A percentile compares a stretch with the other conserved stretches of the same genome.
phyloP scores from a whole-genome alignment of 2,329 filamentous ascomycete species.

The Penicillium janthinellum region DNA sequence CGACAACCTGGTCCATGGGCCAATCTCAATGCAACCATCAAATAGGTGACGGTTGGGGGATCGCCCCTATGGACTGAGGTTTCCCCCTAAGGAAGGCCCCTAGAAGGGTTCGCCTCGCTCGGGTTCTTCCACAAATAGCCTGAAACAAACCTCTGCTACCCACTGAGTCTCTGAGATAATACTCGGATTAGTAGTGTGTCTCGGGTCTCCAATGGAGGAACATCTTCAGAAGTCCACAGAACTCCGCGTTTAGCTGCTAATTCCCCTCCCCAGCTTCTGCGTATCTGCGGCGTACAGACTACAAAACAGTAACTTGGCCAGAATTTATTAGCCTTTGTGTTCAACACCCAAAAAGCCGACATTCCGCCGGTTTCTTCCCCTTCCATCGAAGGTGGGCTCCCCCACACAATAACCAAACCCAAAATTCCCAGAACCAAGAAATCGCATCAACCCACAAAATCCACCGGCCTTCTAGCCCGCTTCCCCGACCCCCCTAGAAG shows the following conservation, averaged over 20 bases:
- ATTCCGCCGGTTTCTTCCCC: background rate
- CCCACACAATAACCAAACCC: background rate
- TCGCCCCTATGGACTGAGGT: constrained; percentile 5
- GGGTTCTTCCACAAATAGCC: background rate
- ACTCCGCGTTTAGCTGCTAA: too few species aligned
- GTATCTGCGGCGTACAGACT: too few species aligned
- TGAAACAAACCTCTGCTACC: background rate
- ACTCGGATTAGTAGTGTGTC: too few species aligned
- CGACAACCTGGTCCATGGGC: constrained; percentile 17
- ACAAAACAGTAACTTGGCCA: too few species aligned
- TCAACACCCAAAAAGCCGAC: background rate
- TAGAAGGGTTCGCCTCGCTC: background rate
- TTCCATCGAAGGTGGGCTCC: background rate
- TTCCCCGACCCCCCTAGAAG: constrained; percentile 8
- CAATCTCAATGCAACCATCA: background rate
- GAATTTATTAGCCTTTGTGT: too few species aligned
- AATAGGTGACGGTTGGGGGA: background rate
- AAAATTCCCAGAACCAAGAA: background rate
- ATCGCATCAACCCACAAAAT: too few species aligned
- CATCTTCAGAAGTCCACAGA: too few species aligned
- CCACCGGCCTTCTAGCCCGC: background rate
- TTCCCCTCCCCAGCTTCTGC: too few species aligned
- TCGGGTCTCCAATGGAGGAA: too few species aligned
- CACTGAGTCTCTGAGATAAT: too few species aligned
- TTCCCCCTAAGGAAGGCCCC: constrained; percentile 1